A percentile compares a stretch with the other conserved stretches of the same genome.
phyloP scores from a whole-genome alignment of 345 rosid species.

The Excoecaria cochinchinensis region DNA sequence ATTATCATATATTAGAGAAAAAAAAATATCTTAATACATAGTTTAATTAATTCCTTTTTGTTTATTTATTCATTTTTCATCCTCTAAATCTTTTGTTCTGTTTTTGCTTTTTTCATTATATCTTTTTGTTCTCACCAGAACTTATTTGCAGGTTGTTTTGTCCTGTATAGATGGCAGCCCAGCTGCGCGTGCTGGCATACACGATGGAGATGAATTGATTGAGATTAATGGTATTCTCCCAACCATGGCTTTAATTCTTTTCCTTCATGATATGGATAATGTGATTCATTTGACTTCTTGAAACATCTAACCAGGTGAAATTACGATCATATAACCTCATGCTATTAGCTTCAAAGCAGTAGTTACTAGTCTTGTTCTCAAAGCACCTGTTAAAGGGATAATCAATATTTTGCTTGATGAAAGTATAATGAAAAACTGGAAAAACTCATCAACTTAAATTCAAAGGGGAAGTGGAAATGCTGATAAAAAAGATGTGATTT shows the following conservation, averaged over 20 bases:
- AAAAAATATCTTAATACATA: background rate
- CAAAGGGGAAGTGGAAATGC: no score
- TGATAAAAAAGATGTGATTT: background rate
- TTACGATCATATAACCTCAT: background rate
- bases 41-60: background rate
- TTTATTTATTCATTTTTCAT: background rate
- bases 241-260: background rate
- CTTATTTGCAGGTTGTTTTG: slow-evolving; percentile 64
- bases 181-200: slow-evolving; percentile 87
- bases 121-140: background rate
- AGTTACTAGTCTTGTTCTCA: background rate
- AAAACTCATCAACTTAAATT: no score
- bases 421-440: background rate
- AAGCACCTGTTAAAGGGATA: background rate
- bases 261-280: background rate
- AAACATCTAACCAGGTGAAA: background rate
- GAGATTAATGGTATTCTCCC: slow-evolving; percentile 75
- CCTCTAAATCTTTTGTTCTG: background rate
- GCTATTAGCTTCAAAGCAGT: background rate
- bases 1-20: background rate
- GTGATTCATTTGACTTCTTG: background rate
- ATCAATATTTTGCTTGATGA: background rate
- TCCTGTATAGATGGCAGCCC: slow-evolving; percentile 82
- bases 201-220: slow-evolving; percentile 75
- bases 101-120: background rate